Evolutionary conservation across 2,329 filamentous ascomycete genomes (phyloP), one percentile per base, ranked within the genome.

Genomic region (Xylaria sp.): DNA sequence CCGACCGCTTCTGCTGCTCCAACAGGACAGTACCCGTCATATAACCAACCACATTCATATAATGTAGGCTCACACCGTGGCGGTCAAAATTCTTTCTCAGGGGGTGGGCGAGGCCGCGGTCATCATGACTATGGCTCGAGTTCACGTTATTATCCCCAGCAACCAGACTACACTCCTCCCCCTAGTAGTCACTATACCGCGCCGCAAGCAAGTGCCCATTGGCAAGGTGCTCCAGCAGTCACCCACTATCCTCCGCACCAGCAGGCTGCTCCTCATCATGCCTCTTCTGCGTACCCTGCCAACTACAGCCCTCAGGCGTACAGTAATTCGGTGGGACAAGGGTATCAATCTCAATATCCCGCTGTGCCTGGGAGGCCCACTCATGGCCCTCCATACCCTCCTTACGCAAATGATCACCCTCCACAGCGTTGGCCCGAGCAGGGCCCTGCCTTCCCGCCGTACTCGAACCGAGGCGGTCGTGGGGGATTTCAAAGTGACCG

Each of bases 401-500:
- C 79, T 66, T 80, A 80, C 43, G 79, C 79, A 56, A 80, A 78
- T 73, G 80, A 83, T 71, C 80, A 78, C 60, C 66, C 74, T 57
- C 73, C 79, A 67, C 84, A 83, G 71, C 83, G 82, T 71, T 86
- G 84, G 84, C 74, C 75, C 49, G 78, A 77, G 31, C 79, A 78
- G 39, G 66, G 73, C 36, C 79, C 77, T 55, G 41, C 78, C 28
- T 79, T 77, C 58, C 71, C 77, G 33, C 64, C 74, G 7, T 71
- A 79, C 72, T 71, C 78, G 36, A 78, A 66, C 72, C 78, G 80
- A 51, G 79, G 83, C 62, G 77, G 81, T 39, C 82, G 84, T 20
- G 83, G 83, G 56, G 82, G 81, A 48, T 85, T 82, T 64, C 73
- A 75, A 74, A 81, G 78, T 79, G 84, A 84, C 72, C 83, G 84